These are phyloP conservation scores for Lactarius evosmus DNA, from an alignment of 768 basidiomycete species.

Conservation along the genomic window DNA sequence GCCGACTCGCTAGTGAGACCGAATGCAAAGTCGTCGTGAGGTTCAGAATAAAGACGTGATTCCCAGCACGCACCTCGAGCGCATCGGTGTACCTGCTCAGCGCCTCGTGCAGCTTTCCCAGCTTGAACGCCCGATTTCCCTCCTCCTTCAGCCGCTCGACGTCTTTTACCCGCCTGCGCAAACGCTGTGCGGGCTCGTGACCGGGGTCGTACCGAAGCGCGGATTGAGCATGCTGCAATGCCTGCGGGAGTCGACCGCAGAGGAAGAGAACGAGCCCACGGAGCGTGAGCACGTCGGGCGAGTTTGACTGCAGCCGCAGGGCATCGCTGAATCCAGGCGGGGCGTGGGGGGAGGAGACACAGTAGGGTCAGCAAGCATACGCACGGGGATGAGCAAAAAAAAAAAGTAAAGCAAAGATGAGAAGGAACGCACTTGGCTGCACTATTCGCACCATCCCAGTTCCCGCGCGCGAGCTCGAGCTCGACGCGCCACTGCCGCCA, in stretches of 20 bases:
- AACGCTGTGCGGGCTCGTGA: constrained; percentile 60
- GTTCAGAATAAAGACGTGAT: too few species aligned
- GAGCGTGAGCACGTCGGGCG: constrained; percentile 75
- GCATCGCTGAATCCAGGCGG: constrained; percentile 53
- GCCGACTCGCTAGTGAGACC: constrained; percentile 59
- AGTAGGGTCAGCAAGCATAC: too few species aligned
- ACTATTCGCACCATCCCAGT: constrained; percentile 68
- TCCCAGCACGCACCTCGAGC: constrained; percentile 49
- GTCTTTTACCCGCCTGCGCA: constrained; percentile 77
- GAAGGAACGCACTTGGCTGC: constrained; percentile 63
- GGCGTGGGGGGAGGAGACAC: too few species aligned
- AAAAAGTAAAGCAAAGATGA: neutral
- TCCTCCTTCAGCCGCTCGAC: constrained; percentile 84
- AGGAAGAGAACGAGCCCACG: constrained; percentile 80
- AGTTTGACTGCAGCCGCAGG: constrained; percentile 64
- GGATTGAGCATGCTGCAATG: constrained; percentile 64
- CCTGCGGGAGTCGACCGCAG: constrained; percentile 62
- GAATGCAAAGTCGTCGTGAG: too few species aligned
- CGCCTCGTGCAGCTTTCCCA: constrained; percentile 55
- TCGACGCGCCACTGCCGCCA: constrained; percentile 83
- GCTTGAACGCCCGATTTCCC: constrained; percentile 75
- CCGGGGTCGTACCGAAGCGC: constrained; percentile 80
- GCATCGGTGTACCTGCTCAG: constrained; percentile 67
- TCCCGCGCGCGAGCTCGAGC: constrained; percentile 66
- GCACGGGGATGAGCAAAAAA: neutral